These are phyloP conservation scores for Didymosphaeria variabile DNA, from an alignment of 2,329 filamentous ascomycete species.

Conservation along the genomic window DNA sequence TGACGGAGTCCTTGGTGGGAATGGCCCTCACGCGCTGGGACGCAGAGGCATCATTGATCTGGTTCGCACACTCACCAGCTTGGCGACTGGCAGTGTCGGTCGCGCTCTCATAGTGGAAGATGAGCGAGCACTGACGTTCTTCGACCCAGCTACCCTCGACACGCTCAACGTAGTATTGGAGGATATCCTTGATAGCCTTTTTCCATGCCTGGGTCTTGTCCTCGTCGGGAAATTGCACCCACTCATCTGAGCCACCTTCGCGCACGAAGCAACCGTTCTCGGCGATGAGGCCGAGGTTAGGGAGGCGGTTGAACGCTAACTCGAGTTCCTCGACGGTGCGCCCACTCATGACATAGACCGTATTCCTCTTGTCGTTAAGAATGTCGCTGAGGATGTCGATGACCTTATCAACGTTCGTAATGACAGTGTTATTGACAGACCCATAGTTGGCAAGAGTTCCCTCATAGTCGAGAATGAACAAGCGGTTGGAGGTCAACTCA, in stretches of 20 bases:
- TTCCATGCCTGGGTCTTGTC: constrained; percentile 81
- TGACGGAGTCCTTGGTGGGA: constrained; percentile 78
- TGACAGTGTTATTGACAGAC: constrained; percentile 82
- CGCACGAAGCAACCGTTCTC: constrained; percentile 95
- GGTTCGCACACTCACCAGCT: constrained; percentile 88
- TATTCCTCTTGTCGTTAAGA: constrained; percentile 80
- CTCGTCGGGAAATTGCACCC: constrained; percentile 80
- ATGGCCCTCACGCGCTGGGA: constrained; percentile 85
- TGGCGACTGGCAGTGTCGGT: constrained; percentile 71
- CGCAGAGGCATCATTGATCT: constrained; percentile 94
- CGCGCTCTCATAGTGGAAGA: constrained; percentile 88
- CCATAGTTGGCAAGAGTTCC: constrained; percentile 91
- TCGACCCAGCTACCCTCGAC: constrained; percentile 89
- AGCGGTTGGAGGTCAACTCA: constrained; percentile 68
- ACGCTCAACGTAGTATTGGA: constrained; percentile 89
- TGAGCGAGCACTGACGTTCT: constrained; percentile 87
- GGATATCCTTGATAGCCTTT: constrained; percentile 79
- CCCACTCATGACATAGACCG: constrained; percentile 93
- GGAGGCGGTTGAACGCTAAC: constrained; percentile 82
- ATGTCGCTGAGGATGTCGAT: constrained; percentile 84
- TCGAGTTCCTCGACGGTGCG: constrained; percentile 89
- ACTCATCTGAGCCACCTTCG: constrained; percentile 70
- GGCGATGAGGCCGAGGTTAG: constrained; percentile 86
- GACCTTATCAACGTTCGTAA: constrained; percentile 85
- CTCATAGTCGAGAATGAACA: constrained; percentile 94